phyloP scores from a whole-genome alignment of 1,284 basidiomycete genomes.

The Apiotrichum laibachii region DNA sequence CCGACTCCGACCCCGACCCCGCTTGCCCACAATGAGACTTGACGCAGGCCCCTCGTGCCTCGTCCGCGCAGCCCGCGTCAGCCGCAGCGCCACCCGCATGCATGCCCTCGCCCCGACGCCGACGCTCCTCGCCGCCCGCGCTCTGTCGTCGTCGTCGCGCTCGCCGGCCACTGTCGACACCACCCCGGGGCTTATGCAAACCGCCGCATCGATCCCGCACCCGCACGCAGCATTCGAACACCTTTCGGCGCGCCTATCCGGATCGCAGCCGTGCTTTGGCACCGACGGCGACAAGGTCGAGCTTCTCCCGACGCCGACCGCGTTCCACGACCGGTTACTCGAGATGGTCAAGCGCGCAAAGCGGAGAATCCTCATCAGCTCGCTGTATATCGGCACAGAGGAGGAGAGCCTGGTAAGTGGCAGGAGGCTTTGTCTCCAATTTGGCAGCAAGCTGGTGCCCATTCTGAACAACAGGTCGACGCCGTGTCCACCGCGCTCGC shows the following conservation, averaged over 20 bases:
- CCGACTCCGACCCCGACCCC: too few species aligned
- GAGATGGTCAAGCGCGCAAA: constrained; percentile 70
- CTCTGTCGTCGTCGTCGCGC: not conserved
- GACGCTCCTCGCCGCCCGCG: too few species aligned
- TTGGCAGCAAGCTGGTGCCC: constrained; percentile 1
- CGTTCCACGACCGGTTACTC: constrained; percentile 53
- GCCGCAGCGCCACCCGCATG: too few species aligned
- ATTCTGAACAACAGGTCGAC: constrained; percentile 58
- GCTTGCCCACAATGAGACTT: too few species aligned
- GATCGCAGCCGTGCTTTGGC: constrained; percentile 51
- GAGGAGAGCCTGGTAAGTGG: constrained; percentile 63
- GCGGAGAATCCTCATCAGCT: constrained; percentile 77
- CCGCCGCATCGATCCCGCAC: not conserved
- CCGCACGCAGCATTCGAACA: constrained; percentile 27
- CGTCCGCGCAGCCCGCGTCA: too few species aligned
- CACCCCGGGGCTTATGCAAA: not conserved
- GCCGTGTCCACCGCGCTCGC: constrained; percentile 63
- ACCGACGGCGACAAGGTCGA: constrained; percentile 30
- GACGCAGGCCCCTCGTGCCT: too few species aligned
- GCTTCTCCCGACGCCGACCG: constrained; percentile 51
- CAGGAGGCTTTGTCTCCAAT: not conserved
- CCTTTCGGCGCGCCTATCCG: constrained; percentile 29
- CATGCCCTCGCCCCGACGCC: too few species aligned
- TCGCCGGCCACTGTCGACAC: not conserved
- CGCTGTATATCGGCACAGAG: constrained; percentile 72